A percentile compares a stretch with the other conserved stretches of the same genome.
phyloP scores from a whole-genome alignment of 2,329 filamentous ascomycete genomes.

The Boeremia exigua region DNA sequence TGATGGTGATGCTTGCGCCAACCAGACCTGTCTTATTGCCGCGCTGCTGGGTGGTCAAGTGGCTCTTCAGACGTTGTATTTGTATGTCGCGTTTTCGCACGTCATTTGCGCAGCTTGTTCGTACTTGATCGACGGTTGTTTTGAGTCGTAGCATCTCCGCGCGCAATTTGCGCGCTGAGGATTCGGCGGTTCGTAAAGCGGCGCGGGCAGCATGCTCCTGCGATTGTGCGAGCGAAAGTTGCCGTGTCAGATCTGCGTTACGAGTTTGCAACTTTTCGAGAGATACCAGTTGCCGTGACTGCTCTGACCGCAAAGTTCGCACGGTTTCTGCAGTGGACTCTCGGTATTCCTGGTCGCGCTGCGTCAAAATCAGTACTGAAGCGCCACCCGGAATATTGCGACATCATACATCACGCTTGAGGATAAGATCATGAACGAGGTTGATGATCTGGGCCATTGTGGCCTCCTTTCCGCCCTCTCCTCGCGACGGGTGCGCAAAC shows the following conservation, averaged over 20 bases:
- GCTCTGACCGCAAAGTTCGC: constrained; percentile 75
- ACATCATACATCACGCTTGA: constrained; percentile 79
- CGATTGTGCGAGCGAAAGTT: constrained; percentile 67
- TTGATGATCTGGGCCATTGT: constrained; percentile 90
- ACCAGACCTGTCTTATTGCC: constrained; percentile 55
- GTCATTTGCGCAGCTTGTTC: constrained; percentile 87
- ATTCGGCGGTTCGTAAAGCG: constrained; percentile 76
- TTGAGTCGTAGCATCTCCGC: constrained; percentile 85
- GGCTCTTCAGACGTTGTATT: constrained; percentile 86
- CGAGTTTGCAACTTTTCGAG: constrained; percentile 64
- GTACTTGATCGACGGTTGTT: constrained; percentile 78
- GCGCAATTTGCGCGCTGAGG: constrained; percentile 75
- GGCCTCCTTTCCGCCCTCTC: constrained; percentile 66
- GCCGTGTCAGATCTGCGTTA: constrained; percentile 62
- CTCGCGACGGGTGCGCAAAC: constrained; percentile 75
- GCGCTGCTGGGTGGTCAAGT: constrained; percentile 70
- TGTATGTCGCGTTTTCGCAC: constrained; percentile 88
- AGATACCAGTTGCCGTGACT: constrained; percentile 74
- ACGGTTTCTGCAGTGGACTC: constrained; percentile 82
- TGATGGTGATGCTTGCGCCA: constrained; percentile 57
- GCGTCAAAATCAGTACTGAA: constrained; percentile 22
- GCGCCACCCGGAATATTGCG: neutral
- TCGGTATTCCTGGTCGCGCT: constrained; percentile 89
- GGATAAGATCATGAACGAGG: constrained; percentile 89
- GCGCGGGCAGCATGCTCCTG: constrained; percentile 73